phyloP scores from a whole-genome alignment of 768 basidiomycete genomes.

The Suillus fuscotomentosus region DNA sequence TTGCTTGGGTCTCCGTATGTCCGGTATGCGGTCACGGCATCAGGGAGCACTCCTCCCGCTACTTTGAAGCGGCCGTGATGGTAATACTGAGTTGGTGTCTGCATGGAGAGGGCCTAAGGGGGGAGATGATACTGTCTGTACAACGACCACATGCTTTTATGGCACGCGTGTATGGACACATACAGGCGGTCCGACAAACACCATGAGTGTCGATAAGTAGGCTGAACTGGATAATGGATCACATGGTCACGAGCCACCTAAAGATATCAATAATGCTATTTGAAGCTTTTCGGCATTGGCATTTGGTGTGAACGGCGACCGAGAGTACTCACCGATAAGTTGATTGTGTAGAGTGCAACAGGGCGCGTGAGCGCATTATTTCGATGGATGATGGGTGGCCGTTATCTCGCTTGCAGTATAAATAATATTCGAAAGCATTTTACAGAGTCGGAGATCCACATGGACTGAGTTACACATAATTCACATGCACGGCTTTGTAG shows the following conservation, averaged over 20 bases:
- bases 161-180: background rate
- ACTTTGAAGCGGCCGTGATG: constrained; percentile 55
- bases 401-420: background rate
- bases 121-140: background rate
- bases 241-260: background rate
- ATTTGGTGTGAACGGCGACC: background rate
- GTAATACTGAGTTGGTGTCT: constrained; percentile 39
- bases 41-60: constrained; percentile 51
- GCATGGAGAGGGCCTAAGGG: constrained; percentile 6
- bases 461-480: background rate
- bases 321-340: background rate
- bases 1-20: constrained; percentile 51
- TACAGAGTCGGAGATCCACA: background rate
- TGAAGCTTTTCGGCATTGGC: background rate
- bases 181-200: background rate
- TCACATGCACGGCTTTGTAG: background rate
- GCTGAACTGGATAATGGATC: background rate
- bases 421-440: background rate
- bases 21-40: constrained; percentile 57
- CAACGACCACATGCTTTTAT: background rate
- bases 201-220: background rate
- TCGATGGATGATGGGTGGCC: background rate
- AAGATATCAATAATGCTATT: background rate
- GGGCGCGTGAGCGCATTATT: background rate
- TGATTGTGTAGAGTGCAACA: background rate